Base-by-base conservation (phyloP, 2,329 filamentous ascomycete species). In the Lachnellula suecica region DNA sequence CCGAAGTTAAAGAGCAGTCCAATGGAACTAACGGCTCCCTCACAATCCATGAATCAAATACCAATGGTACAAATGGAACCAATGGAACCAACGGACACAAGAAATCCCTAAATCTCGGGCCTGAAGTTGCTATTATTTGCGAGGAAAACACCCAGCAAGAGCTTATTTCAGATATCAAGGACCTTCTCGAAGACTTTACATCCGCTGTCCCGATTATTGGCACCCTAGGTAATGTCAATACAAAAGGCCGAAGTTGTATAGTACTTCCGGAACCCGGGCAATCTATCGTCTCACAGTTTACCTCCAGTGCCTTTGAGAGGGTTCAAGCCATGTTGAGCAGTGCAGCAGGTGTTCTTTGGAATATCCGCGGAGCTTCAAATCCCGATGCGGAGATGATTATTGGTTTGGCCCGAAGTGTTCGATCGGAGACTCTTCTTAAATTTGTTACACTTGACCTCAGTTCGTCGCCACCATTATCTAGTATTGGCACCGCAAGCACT, bases 321-420 rank as follows among this genome's bases (percentile, higher is more conserved):
- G 70, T 83, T 24, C 70, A 74, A 23, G 55, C 59, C 0, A 59
- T 83, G 13, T 61, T 77, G 2, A 58, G 62, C 4, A 47, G 45
- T 1, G 65, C 72, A 1, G 69, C 67, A n/a, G 68, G 71, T 2
- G 58, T 82, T 1, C 43, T 82, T 1, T 83, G 79, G 78, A 54
- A 79, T 17, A 76, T 76, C 0, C 64, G 66, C 0, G 73, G 72
- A 3, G 74, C 73, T 2, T 71, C 52, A 1, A 57, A 58, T 22
- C 62, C 62, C 11, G 51, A 63, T 49, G 52, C 56, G 3, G 43
- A 58, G 23, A 58, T 65, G 59, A 54, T 63, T 4, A 44, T 63
- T 34, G 63, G 67, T n/a, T 53, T 68, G 54, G 54, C 61, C 44
- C 40, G 67, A 25, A 64, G 55, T 13, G 43, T 67, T n/a, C 59